Evolutionary conservation across 805 yeast species (phyloP), one percentile per base, ranked within the genome.

Genomic region (Ogataea trehaloabstinens): DNA sequence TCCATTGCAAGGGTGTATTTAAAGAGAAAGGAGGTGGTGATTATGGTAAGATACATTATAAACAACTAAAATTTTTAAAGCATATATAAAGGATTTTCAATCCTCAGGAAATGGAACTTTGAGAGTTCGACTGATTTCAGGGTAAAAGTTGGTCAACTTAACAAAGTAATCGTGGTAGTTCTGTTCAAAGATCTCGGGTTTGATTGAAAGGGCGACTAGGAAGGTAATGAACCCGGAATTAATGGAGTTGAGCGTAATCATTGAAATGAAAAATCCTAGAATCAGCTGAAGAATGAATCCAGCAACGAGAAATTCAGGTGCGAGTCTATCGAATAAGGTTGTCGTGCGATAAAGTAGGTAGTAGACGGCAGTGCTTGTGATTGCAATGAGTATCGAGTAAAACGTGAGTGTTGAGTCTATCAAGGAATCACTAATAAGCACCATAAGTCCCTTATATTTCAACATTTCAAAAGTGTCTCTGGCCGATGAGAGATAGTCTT

Each of bases 171-270:
- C 74, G 25, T 95, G 88, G 56, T 88, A 82, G 31, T 85, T 74
- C 64, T 73, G 71, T 55, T 77, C 80, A 68, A 85, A 82, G 6
- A 85, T 78, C 51, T 86, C 95, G 0, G 97, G 96, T 51, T 87
- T 90, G 52, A 80, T 77, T 11, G 90, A 87, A 53, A 86, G 68
- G 0, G 93, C 89, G 32, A 90, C 82, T 61, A 88, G 82, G 57
- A 90, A 82, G 0, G 96, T 85, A 17, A 90, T 78, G 8, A 81
- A 78, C 10, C 96, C 96, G 7, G 89, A 80, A 46, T 80, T 82
- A 34, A 90, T 78, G 1, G 88, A 83, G 29, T 83, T 82, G 45
- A 81, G 76, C 11, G 91, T 71, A 41, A 86, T 68, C 45, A 82
- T 78, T 35, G 86, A 74, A 44, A 90, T 76, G 65, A 89, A 95